phyloP scores from a whole-genome alignment of 148 eudicot species.

The Nepenthes gracilis region DNA sequence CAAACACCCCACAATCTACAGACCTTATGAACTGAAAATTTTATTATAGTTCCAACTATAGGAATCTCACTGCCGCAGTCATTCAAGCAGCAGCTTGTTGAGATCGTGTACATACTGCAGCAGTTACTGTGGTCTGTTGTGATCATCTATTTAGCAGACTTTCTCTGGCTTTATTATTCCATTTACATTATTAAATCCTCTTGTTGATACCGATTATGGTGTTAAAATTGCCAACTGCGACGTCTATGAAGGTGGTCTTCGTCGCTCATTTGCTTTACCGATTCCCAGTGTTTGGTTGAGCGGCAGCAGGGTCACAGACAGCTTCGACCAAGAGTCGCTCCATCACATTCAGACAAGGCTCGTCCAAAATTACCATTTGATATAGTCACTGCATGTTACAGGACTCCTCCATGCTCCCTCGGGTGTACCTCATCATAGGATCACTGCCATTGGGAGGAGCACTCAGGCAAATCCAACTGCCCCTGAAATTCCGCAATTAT shows the following conservation, averaged over 20 bases:
- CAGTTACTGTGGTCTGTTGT: too few relatives aligned
- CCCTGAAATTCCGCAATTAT: too few relatives aligned
- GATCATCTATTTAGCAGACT: not conserved
- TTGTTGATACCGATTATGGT: not conserved
- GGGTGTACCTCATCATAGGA: too few relatives aligned
- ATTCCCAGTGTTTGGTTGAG: slow-evolving; percentile 13
- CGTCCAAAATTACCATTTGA: slow-evolving; percentile 60
- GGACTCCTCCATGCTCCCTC: too few relatives aligned
- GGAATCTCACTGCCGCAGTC: too few relatives aligned
- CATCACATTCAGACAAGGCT: slow-evolving; percentile 80
- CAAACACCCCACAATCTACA: too few relatives aligned
- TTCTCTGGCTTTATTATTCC: slow-evolving; percentile 3
- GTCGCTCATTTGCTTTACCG: slow-evolving; percentile 1
- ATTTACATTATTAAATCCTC: not conserved
- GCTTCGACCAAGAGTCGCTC: slow-evolving; percentile 87
- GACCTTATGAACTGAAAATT: too few relatives aligned
- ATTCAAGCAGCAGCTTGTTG: too few relatives aligned
- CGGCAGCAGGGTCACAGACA: slow-evolving; percentile 33
- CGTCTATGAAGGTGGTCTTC: not conserved
- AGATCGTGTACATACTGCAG: too few relatives aligned
- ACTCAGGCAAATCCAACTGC: too few relatives aligned
- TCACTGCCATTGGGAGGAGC: too few relatives aligned
- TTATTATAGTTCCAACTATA: too few relatives aligned
- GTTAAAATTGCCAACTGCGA: not conserved
- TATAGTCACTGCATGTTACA: slow-evolving; percentile 9